A percentile compares a stretch with the other conserved stretches of the same genome.
Conservation (phyloP, 805 yeast species). For the Pichia manshurica region DNA sequence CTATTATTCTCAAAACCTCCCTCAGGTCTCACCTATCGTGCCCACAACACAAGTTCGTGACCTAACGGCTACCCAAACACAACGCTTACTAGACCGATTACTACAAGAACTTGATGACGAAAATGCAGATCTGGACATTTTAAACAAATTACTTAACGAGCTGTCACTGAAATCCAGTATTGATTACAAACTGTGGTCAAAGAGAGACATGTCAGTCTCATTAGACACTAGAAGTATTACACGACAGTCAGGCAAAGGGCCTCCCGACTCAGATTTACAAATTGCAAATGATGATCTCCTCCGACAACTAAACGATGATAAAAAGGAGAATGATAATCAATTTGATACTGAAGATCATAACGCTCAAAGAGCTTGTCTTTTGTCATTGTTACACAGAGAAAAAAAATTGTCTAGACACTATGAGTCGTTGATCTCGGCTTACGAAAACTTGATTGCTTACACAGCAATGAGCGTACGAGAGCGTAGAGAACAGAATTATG, state of each 20-base stretch:
- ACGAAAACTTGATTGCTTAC: conserved; percentile 17
- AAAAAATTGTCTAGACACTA: conserved; percentile 10
- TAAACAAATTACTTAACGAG: conserved; percentile 8
- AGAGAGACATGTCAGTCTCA: not conserved
- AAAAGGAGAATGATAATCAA: not conserved
- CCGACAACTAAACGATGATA: not conserved
- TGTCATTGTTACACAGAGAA: conserved; percentile 10
- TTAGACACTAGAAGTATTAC: not conserved
- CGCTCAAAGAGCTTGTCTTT: conserved; percentile 1
- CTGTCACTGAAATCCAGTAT: conserved; percentile 7
- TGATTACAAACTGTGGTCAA: conserved; percentile 7
- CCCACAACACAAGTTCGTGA: conserved; percentile 11
- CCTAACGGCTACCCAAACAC: conserved; percentile 18
- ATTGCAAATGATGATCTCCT: not conserved
- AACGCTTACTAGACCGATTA: conserved; percentile 24
- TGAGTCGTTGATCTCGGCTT: conserved; percentile 11
- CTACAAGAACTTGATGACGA: conserved; percentile 28
- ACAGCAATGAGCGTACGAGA: conserved; percentile 1
- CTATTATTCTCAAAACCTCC: not conserved
- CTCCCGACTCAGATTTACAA: not conserved
- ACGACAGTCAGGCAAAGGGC: not conserved
- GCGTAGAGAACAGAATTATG: conserved; percentile 7
- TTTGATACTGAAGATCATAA: not conserved
- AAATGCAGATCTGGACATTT: conserved; percentile 19
- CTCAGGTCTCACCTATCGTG: not conserved